Percentiles rank a stretch among this genome's conserved stretches.
These are phyloP conservation scores for Chamaecyparis obtusa DNA, from an alignment of 75 land plant species.

Conservation along the genomic window DNA sequence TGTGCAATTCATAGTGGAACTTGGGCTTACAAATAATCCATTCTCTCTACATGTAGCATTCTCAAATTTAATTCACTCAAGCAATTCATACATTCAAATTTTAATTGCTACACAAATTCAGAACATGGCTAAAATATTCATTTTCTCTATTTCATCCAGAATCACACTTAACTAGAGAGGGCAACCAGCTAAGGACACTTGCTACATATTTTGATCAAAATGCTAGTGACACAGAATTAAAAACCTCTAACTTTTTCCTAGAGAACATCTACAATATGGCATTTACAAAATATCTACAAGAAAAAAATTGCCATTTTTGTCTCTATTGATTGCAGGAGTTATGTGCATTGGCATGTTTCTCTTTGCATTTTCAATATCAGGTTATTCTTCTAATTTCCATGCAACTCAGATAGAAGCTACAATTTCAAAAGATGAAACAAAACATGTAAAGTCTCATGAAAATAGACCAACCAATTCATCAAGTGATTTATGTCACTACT, in stretches of 20 bases:
- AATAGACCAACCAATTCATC: neutral
- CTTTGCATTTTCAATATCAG: slow-evolving; percentile 6
- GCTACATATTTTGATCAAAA: neutral
- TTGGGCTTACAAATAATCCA: too few relatives aligned
- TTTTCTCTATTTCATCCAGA: too few relatives aligned
- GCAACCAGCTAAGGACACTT: neutral
- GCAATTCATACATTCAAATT: too few relatives aligned
- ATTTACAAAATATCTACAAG: neutral
- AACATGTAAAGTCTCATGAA: neutral
- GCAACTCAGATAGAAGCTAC: neutral
- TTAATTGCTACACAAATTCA: too few relatives aligned
- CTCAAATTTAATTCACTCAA: too few relatives aligned
- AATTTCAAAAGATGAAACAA: neutral
- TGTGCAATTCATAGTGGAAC: too few relatives aligned
- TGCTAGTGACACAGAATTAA: neutral
- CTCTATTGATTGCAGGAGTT: slow-evolving; percentile 6
- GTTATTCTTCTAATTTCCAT: slow-evolving; percentile 2
- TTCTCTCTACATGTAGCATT: too few relatives aligned
- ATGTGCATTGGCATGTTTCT: slow-evolving; percentile 10
- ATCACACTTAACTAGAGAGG: too few relatives aligned
- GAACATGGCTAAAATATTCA: too few relatives aligned
- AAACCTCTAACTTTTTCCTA: neutral
- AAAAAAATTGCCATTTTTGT: slow-evolving; percentile 10
- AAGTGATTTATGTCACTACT: slow-evolving; percentile 4
- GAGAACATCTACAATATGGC: slow-evolving; percentile 6